These are phyloP conservation scores for Rubroboletus pulcherrimus DNA, from an alignment of 768 basidiomycete genomes.

Conservation along the genomic window DNA sequence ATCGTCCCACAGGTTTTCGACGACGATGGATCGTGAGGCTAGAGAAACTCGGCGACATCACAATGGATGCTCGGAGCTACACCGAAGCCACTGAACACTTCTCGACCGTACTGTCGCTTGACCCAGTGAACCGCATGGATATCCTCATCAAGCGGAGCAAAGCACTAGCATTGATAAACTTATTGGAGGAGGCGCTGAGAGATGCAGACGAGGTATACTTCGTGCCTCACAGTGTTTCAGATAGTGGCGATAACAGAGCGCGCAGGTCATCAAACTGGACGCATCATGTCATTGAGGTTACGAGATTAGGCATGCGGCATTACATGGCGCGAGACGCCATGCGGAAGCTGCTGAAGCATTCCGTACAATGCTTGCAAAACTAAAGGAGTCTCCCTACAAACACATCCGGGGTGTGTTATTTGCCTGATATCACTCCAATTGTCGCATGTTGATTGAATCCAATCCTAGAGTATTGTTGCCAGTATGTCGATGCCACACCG, in stretches of 20 bases:
- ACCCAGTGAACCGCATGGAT: not conserved
- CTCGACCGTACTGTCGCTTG: not conserved
- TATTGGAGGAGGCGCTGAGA: not conserved
- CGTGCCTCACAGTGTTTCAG: too few relatives aligned
- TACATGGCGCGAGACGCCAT: not conserved
- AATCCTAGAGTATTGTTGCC: not conserved
- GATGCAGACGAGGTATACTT: not conserved
- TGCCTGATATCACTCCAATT: not conserved
- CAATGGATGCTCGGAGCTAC: not conserved
- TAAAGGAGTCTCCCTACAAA: not conserved
- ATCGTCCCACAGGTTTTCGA: not conserved
- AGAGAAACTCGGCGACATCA: not conserved
- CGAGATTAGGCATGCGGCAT: not conserved
- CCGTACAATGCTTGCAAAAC: not conserved
- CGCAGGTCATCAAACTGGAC: not conserved
- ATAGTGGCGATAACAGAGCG: too few relatives aligned
- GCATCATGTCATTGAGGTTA: not conserved
- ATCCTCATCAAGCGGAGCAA: not conserved
- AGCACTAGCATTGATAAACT: not conserved
- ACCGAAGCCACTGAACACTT: not conserved
- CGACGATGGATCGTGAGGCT: not conserved
- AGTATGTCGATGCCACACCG: not conserved
- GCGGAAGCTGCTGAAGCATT: not conserved
- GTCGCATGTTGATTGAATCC: not conserved
- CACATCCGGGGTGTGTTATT: not conserved